Percentiles rank a stretch among this genome's conserved stretches.
Evolutionary conservation across 2,329 filamentous ascomycete genomes (phyloP).

Genomic region (Penicillium sp.): DNA sequence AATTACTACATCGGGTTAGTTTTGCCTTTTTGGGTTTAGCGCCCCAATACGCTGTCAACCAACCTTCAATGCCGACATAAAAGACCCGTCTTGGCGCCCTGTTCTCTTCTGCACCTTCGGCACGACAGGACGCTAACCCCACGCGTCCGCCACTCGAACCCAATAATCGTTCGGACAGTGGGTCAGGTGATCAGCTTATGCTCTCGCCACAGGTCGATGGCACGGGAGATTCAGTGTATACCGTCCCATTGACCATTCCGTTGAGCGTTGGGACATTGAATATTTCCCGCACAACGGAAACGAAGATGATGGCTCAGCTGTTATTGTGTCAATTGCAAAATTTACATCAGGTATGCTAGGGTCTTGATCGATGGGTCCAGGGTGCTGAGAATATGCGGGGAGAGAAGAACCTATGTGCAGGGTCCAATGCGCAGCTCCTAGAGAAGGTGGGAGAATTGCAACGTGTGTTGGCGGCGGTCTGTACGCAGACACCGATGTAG

Average conservation of each 20-base stretch:
- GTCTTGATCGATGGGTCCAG: neutral
- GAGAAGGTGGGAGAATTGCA: neutral
- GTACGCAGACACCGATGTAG: neutral
- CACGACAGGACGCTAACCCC: too few species aligned
- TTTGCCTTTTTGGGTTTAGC: neutral
- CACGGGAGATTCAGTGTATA: neutral
- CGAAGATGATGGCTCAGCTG: neutral
- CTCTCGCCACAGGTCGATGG: neutral
- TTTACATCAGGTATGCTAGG: neutral
- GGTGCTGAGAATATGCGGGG: neutral
- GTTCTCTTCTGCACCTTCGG: too few species aligned
- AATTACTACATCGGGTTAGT: neutral
- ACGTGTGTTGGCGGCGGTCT: neutral
- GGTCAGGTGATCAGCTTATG: too few species aligned
- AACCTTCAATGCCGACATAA: conserved; percentile 1
- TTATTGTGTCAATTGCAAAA: neutral
- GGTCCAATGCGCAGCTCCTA: neutral
- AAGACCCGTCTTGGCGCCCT: neutral
- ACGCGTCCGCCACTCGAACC: too few species aligned
- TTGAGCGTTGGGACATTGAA: neutral
- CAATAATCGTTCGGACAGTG: too few species aligned
- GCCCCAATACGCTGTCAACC: neutral
- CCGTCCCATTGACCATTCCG: neutral
- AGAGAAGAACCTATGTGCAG: neutral
- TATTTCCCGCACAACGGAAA: neutral